These are phyloP conservation scores for Exidia glandulosa DNA, from an alignment of 768 basidiomycete genomes.

Conservation along the genomic window DNA sequence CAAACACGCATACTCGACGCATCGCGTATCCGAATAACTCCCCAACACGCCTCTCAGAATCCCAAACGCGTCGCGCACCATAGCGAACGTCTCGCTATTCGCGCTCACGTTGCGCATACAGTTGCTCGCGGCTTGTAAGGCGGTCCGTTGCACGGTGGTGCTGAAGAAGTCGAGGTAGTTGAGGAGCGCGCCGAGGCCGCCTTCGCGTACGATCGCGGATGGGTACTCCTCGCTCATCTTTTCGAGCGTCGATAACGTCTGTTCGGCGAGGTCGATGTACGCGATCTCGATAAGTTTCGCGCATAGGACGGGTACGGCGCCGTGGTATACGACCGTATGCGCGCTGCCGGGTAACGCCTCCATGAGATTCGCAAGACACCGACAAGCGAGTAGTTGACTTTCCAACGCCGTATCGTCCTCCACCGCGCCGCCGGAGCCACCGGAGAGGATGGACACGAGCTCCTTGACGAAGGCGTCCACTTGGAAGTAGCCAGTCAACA, in stretches of 20 bases:
- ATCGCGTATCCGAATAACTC: conserved; percentile 87
- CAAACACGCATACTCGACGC: conserved; percentile 94
- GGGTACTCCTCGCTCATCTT: conserved; percentile 99
- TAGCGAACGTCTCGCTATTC: conserved; percentile 87
- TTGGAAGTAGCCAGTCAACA: conserved; percentile 89
- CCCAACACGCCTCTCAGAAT: too few relatives aligned
- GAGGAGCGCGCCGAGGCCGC: conserved; percentile 83
- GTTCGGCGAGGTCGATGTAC: conserved; percentile 96
- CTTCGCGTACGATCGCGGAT: conserved; percentile 89
- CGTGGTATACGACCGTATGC: conserved; percentile 95
- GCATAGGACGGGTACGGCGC: conserved; percentile 96
- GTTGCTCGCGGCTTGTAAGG: conserved; percentile 91
- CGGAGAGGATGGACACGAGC: conserved; percentile 78
- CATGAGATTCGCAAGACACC: conserved; percentile 96
- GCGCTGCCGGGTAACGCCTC: conserved; percentile 96
- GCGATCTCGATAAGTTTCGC: conserved; percentile 95
- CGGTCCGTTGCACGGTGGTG: conserved; percentile 93
- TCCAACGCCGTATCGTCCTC: conserved; percentile 31
- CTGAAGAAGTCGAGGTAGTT: conserved; percentile 98
- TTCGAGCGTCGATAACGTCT: conserved; percentile 93
- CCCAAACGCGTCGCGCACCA: conserved; percentile 84
- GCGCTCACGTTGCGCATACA: conserved; percentile 88
- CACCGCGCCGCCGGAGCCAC: conserved; percentile 40
- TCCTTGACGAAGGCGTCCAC: conserved; percentile 88
- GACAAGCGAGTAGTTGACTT: conserved; percentile 90